phyloP scores from a whole-genome alignment of 2,329 filamentous ascomycete genomes.

The Nemania diffusa region DNA sequence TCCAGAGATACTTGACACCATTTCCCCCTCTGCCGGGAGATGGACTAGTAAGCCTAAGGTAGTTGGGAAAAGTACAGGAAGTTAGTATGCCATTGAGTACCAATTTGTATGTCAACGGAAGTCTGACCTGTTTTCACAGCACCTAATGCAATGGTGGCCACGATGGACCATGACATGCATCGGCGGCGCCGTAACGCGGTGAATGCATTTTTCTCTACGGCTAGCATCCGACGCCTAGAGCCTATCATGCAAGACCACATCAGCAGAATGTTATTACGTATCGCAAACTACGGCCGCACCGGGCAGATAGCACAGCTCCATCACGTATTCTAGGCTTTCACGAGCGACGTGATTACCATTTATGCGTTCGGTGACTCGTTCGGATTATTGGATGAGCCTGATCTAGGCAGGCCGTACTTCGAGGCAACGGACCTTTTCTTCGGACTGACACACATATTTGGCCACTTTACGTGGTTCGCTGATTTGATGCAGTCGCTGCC shows the following conservation, averaged over 20 bases:
- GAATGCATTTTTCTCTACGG: constrained; percentile 22
- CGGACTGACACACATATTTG: constrained; percentile 12
- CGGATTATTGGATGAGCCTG: constrained; percentile 36
- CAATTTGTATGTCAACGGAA: neutral
- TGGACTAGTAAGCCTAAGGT: constrained; percentile 27
- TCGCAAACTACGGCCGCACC: constrained; percentile 1
- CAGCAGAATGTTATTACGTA: constrained; percentile 12
- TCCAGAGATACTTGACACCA: constrained; percentile 14
- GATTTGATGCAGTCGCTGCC: constrained; percentile 29
- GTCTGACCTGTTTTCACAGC: neutral
- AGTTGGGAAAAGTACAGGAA: constrained; percentile 19
- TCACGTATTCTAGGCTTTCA: constrained; percentile 36
- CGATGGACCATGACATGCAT: constrained; percentile 23
- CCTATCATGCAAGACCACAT: constrained; percentile 31
- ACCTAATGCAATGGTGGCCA: constrained; percentile 9
- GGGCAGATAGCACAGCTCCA: constrained; percentile 29
- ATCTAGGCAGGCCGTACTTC: constrained; percentile 32
- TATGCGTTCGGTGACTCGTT: constrained; percentile 37
- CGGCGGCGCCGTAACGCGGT: constrained; percentile 10
- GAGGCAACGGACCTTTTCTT: constrained; percentile 33
- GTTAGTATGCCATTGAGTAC: neutral
- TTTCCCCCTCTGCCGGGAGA: constrained; percentile 3
- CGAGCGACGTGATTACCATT: constrained; percentile 41
- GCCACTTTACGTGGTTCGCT: constrained; percentile 38
- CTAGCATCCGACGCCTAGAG: constrained; percentile 18